Percentiles rank a stretch among this genome's conserved stretches.
These are phyloP conservation scores for Pythium utonaiense DNA, from an alignment of 352 stramenopile genomes.

Conservation along the genomic window DNA sequence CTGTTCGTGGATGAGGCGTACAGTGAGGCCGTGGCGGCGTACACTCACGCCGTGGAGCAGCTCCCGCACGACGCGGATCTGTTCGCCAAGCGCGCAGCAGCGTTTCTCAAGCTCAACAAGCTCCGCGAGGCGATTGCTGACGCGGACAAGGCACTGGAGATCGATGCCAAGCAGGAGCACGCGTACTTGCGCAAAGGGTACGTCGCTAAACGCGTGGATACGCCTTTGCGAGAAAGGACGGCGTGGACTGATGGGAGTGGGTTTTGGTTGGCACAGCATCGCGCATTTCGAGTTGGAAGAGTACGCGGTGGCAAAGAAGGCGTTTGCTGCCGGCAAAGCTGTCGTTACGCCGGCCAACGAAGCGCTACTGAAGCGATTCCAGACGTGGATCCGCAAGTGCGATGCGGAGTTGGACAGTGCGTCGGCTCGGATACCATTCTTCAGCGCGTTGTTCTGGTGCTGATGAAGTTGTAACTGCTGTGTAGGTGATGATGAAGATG, in stretches of 20 bases:
- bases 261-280: conserved; percentile 32
- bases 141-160: conserved; percentile 40
- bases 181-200: conserved; percentile 74
- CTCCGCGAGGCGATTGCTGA: conserved; percentile 49
- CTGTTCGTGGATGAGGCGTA: conserved; percentile 85
- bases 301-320: conserved; percentile 54
- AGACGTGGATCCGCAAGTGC: conserved; percentile 88
- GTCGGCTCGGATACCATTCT: conserved; percentile 4
- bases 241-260: not conserved
- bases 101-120: conserved; percentile 66
- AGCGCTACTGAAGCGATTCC: conserved; percentile 49
- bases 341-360: conserved; percentile 28
- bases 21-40: conserved; percentile 49
- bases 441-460: too few species aligned
- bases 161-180: conserved; percentile 50
- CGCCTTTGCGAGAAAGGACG: not conserved
- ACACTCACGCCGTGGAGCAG: conserved; percentile 41
- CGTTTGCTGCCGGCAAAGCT: conserved; percentile 55
- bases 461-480: too few species aligned
- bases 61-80: conserved; percentile 42
- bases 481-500: conserved; percentile 24
- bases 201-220: conserved; percentile 15
- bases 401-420: conserved; percentile 75
- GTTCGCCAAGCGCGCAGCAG: conserved; percentile 64
- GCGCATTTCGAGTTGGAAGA: conserved; percentile 83